Evolutionary conservation across 2,329 filamentous ascomycete species (phyloP).

Genomic region (Amauroascus verrucosus): DNA sequence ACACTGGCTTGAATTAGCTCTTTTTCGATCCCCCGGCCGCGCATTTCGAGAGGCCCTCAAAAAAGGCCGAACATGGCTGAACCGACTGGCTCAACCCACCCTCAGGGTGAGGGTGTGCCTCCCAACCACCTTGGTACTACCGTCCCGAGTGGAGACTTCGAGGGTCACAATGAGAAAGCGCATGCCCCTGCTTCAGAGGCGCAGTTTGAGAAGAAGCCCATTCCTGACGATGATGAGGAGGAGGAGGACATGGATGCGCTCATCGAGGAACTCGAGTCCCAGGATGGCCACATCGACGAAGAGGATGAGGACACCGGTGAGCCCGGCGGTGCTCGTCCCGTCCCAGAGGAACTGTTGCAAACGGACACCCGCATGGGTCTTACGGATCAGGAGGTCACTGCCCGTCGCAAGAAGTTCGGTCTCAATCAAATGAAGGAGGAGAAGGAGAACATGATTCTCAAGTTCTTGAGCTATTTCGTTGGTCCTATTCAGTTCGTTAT

Average conservation of each 20-base stretch:
- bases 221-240: slow-evolving; percentile 51
- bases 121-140: slow-evolving; percentile 21
- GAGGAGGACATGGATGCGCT: slow-evolving; percentile 78
- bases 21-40: background rate
- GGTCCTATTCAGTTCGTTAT: slow-evolving; percentile 91
- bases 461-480: slow-evolving; percentile 73
- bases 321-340: slow-evolving; percentile 45
- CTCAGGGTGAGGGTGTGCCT: slow-evolving; percentile 16
- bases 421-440: slow-evolving; percentile 87
- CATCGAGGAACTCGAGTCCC: slow-evolving; percentile 76
- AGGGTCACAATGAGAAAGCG: slow-evolving; percentile 14
- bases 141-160: slow-evolving; percentile 19
- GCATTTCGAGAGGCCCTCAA: slow-evolving; percentile 1
- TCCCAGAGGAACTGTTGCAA: slow-evolving; percentile 66
- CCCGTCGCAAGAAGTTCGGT: slow-evolving; percentile 61
- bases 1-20: slow-evolving; percentile 5
- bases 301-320: slow-evolving; percentile 51
- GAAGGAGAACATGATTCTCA: slow-evolving; percentile 72
- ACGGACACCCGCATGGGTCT: slow-evolving; percentile 66
- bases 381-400: slow-evolving; percentile 56
- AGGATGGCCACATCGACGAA: slow-evolving; percentile 59
- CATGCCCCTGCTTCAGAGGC: slow-evolving; percentile 1
- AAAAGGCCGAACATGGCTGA: slow-evolving; percentile 13
- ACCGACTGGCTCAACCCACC: slow-evolving; percentile 15
- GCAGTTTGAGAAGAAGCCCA: slow-evolving; percentile 17